These are phyloP conservation scores for Ophiostoma piceae DNA, from an alignment of 2,329 filamentous ascomycete species.

Conservation along the genomic window DNA sequence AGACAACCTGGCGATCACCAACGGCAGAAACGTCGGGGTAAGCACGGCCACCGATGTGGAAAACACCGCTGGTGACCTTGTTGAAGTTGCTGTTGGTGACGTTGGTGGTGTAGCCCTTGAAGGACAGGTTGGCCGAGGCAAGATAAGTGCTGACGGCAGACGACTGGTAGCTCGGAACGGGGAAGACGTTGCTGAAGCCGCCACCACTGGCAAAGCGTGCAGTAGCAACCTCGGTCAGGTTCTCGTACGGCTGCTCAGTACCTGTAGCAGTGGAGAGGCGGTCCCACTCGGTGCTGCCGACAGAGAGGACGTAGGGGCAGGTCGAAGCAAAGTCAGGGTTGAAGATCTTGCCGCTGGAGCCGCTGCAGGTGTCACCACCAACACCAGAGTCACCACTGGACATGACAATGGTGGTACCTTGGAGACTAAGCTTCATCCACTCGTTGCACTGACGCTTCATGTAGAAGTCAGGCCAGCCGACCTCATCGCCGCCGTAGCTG, in stretches of 20 bases:
- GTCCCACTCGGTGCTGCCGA: conserved; percentile 47
- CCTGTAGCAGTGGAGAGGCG: conserved; percentile 36
- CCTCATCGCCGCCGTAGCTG: conserved; percentile 51
- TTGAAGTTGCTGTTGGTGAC: conserved; percentile 34
- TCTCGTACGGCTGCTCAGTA: conserved; percentile 36
- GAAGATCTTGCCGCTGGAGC: conserved; percentile 39
- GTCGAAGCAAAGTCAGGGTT: conserved; percentile 44
- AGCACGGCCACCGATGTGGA: conserved; percentile 38
- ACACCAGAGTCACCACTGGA: conserved; percentile 48
- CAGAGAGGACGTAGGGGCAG: conserved; percentile 48
- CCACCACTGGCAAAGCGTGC: conserved; percentile 38
- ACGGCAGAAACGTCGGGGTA: conserved; percentile 21
- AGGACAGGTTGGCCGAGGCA: conserved; percentile 22
- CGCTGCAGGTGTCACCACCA: conserved; percentile 36
- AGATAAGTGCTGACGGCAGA: conserved; percentile 23
- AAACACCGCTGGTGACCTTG: conserved; percentile 43
- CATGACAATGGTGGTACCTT: conserved; percentile 48
- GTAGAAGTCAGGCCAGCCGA: conserved; percentile 45
- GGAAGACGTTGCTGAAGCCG: conserved; percentile 45
- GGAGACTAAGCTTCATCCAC: conserved; percentile 54
- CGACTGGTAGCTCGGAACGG: conserved; percentile 28
- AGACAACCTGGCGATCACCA: conserved; percentile 23
- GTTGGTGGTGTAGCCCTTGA: conserved; percentile 28
- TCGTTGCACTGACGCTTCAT: conserved; percentile 49
- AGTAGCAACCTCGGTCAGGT: conserved; percentile 31